Evolutionary conservation across 768 basidiomycete genomes (phyloP).

Genomic region (Xerocomellus dryophilus): DNA sequence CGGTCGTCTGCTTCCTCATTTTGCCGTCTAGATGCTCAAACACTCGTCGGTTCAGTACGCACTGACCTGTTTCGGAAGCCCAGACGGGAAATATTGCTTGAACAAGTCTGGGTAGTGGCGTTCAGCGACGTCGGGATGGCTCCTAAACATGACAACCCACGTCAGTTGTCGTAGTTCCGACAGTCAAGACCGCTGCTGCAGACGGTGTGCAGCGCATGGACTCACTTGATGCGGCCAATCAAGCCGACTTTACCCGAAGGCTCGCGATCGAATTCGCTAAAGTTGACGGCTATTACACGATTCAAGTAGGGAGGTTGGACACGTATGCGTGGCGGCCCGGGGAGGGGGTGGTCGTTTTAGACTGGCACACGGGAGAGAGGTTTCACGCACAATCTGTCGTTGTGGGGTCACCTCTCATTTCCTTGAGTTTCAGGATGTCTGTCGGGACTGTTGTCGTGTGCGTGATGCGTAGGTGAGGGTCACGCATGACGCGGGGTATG

Average conservation of each 20-base stretch:
- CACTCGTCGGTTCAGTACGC: constrained; percentile 38
- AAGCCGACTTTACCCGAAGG: constrained; percentile 70
- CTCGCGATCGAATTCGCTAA: constrained; percentile 66
- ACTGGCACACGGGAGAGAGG: background rate
- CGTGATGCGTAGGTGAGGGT: background rate
- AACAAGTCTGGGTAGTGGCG: constrained; percentile 74
- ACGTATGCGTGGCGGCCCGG: background rate
- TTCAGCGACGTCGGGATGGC: constrained; percentile 79
- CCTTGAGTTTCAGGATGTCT: constrained; percentile 60
- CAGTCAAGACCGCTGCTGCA: background rate
- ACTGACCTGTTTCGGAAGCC: constrained; percentile 46
- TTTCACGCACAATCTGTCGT: constrained; percentile 59
- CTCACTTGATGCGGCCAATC: constrained; percentile 77
- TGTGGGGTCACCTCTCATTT: constrained; percentile 49
- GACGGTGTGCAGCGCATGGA: constrained; percentile 1
- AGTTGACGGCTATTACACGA: constrained; percentile 64
- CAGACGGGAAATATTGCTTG: constrained; percentile 66
- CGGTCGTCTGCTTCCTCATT: too few species aligned
- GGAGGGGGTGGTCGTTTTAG: too few species aligned
- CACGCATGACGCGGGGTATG: background rate
- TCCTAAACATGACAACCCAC: constrained; percentile 42
- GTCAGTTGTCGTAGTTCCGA: background rate
- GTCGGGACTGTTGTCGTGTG: constrained; percentile 47
- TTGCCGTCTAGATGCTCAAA: too few species aligned
- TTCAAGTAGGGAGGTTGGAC: background rate